phyloP scores from a whole-genome alignment of 345 rosid genomes.

The Hypericum androsaemum region DNA sequence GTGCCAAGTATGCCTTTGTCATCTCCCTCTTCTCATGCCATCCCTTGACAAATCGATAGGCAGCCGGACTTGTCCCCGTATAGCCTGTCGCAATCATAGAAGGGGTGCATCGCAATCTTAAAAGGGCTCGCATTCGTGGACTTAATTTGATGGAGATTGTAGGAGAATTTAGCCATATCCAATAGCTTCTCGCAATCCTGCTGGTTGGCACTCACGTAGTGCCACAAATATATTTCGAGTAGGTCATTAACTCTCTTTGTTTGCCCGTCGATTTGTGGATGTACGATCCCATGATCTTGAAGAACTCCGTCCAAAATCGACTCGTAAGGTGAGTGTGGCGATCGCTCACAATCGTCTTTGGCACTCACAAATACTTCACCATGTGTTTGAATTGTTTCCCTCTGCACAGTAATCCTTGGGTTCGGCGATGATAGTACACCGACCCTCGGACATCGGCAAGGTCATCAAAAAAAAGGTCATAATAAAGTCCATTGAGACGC shows the following conservation, averaged over 20 bases:
- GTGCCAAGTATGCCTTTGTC: not conserved
- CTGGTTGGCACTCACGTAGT: conserved; percentile 1
- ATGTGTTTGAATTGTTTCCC: too few relatives aligned
- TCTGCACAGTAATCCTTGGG: not conserved
- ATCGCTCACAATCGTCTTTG: not conserved
- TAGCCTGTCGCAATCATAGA: not conserved
- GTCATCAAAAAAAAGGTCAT: too few relatives aligned
- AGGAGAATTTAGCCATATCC: conserved; percentile 3
- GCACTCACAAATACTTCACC: too few relatives aligned
- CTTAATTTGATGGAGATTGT: not conserved
- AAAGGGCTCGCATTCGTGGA: rapidly evolving
- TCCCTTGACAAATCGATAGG: not conserved
- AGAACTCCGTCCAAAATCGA: conserved; percentile 4
- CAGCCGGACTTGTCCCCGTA: rapidly evolving
- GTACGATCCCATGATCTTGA: conserved; percentile 5
- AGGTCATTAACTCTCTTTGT: too few relatives aligned
- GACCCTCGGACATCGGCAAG: conserved; percentile 1
- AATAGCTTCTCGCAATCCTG: not conserved
- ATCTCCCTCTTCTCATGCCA: not conserved
- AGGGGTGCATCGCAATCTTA: not conserved
- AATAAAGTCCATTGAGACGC: too few relatives aligned
- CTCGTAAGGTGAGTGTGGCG: not conserved
- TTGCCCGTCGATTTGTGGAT: too few relatives aligned
- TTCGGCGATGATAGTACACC: not conserved
- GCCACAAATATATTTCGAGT: not conserved